Percentiles rank a stretch among this genome's conserved stretches.
These are phyloP conservation scores for Neurospora sp. DNA, from an alignment of 2,329 filamentous ascomycete species.

Conservation along the genomic window DNA sequence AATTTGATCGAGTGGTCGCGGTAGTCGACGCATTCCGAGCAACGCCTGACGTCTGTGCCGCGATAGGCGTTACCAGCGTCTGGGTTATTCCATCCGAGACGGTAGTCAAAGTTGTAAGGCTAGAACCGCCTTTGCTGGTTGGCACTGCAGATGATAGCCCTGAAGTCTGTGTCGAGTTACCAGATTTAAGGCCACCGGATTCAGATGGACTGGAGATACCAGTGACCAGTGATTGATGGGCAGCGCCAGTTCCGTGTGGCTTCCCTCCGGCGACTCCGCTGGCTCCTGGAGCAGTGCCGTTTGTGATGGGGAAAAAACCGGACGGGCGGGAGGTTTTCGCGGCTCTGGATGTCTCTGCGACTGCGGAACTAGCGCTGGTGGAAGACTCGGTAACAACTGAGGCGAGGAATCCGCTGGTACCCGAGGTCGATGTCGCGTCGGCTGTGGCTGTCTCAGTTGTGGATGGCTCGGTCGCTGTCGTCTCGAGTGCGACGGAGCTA, in stretches of 20 bases:
- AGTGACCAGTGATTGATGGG: background rate
- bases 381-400: background rate
- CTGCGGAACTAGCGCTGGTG: background rate
- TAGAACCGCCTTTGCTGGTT: background rate
- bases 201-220: background rate
- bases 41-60: background rate
- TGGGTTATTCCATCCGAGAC: constrained; percentile 1
- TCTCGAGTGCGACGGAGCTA: background rate
- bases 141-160: background rate
- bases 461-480: background rate
- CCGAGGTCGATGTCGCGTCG: background rate
- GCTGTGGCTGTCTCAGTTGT: background rate
- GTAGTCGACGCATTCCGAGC: background rate
- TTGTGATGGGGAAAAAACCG: background rate
- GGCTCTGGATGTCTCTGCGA: background rate
- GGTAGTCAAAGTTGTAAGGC: constrained; percentile 1
- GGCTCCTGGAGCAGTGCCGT: background rate
- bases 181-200: background rate
- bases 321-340: background rate
- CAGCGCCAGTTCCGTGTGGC: background rate
- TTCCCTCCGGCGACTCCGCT: background rate
- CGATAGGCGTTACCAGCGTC: constrained; percentile 1
- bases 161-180: background rate
- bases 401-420: background rate
- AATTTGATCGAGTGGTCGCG: background rate